Evolutionary conservation across 1,284 basidiomycete species (phyloP).

Genomic region (Phellopilus nigrolimitatus): DNA sequence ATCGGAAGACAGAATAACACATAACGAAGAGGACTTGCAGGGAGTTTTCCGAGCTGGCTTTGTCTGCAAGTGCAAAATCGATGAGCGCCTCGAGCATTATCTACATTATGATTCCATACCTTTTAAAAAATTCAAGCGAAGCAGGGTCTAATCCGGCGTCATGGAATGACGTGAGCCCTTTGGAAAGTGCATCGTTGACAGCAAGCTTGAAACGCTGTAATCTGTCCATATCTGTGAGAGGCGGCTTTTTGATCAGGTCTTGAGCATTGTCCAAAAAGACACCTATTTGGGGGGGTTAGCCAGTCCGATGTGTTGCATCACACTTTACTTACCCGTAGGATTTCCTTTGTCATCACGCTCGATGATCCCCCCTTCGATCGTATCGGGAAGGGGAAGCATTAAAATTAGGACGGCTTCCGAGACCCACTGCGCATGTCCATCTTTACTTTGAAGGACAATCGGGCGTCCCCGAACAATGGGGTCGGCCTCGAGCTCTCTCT

Average conservation of each 20-base stretch:
- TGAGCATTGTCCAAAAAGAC: slow-evolving; percentile 72
- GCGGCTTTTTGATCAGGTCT: slow-evolving; percentile 56
- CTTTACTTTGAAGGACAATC: slow-evolving; percentile 77
- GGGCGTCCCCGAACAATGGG: slow-evolving; percentile 63
- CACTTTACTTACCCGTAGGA: slow-evolving; percentile 61
- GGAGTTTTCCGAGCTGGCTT: slow-evolving; percentile 52
- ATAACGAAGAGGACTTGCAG: slow-evolving; percentile 41
- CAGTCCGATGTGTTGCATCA: slow-evolving; percentile 22
- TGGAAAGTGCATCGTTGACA: slow-evolving; percentile 60
- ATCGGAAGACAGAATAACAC: not conserved
- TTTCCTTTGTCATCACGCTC: slow-evolving; percentile 60
- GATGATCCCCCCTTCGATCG: slow-evolving; percentile 78
- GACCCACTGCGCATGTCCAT: slow-evolving; percentile 88
- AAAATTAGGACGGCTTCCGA: slow-evolving; percentile 55
- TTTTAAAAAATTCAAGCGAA: slow-evolving; percentile 70
- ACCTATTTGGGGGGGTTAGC: slow-evolving; percentile 31
- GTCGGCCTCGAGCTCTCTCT: slow-evolving; percentile 74
- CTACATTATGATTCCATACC: slow-evolving; percentile 36
- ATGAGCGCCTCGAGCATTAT: slow-evolving; percentile 10
- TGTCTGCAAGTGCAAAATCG: slow-evolving; percentile 38
- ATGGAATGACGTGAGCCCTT: slow-evolving; percentile 79
- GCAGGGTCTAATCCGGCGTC: slow-evolving; percentile 72
- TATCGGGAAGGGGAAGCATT: slow-evolving; percentile 57
- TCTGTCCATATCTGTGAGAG: slow-evolving; percentile 60
- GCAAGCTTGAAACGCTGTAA: slow-evolving; percentile 59